Percentiles rank a stretch among this genome's conserved stretches.
Conservation (phyloP, 306 rosid species). For the Pueraria montana region DNA sequence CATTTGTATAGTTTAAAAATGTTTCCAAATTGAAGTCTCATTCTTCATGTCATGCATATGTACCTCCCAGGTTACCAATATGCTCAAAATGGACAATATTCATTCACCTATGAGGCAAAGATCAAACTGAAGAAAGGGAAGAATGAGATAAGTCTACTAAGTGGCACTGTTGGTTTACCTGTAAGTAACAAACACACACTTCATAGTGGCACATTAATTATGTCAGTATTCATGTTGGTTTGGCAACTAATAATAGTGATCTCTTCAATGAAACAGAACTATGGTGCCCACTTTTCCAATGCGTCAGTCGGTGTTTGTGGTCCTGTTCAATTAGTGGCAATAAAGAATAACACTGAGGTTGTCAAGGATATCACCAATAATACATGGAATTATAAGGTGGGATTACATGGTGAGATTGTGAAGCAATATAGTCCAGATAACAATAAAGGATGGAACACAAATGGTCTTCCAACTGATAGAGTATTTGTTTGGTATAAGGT, state of each 20-base stretch:
- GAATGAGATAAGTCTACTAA: constrained; percentile 47
- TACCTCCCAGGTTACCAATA: constrained; percentile 44
- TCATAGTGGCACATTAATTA: not conserved
- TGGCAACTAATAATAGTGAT: not conserved
- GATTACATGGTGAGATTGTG: constrained; percentile 47
- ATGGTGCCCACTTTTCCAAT: constrained; percentile 42
- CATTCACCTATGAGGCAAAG: constrained; percentile 42
- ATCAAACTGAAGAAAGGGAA: constrained; percentile 43
- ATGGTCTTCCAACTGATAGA: not conserved
- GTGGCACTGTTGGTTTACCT: constrained; percentile 55
- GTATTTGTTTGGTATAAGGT: constrained; percentile 11
- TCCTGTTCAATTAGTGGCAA: constrained; percentile 40
- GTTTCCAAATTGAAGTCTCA: not conserved
- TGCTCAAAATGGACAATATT: constrained; percentile 39
- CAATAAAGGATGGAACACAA: not conserved
- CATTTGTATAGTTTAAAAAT: not conserved
- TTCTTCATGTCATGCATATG: not conserved
- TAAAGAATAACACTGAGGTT: not conserved
- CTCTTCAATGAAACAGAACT: constrained; percentile 41
- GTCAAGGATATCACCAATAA: constrained; percentile 22
- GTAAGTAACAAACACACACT: constrained; percentile 41
- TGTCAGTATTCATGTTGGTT: not conserved
- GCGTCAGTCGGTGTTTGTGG: constrained; percentile 44
- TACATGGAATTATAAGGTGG: constrained; percentile 52
- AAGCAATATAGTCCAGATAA: not conserved